These are phyloP conservation scores for Lolium perenne DNA, from an alignment of 176 grass and related monocot species.

Conservation along the genomic window DNA sequence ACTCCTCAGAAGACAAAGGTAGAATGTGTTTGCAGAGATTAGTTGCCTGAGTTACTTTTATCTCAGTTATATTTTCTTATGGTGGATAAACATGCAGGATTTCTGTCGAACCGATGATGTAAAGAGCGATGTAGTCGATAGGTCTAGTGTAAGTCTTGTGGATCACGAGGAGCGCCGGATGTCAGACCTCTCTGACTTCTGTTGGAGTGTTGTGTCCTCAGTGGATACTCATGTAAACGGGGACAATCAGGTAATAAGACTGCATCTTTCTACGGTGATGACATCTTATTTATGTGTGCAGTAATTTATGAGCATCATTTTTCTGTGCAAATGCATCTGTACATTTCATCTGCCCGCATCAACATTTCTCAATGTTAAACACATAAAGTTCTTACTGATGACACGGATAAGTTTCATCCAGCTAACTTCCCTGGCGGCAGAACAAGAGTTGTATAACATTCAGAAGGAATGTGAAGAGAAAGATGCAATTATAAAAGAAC, in stretches of 20 bases:
- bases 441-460: slow-evolving; percentile 87
- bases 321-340: not conserved
- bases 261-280: not conserved
- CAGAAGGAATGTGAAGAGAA: slow-evolving; percentile 91
- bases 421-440: slow-evolving; percentile 66
- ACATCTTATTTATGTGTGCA: not conserved
- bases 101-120: slow-evolving; percentile 32
- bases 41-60: not conserved
- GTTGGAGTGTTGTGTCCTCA: slow-evolving; percentile 88
- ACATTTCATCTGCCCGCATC: not conserved
- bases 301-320: not conserved
- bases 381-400: slow-evolving; percentile 18
- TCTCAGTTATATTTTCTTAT: slow-evolving; percentile 14
- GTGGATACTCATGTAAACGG: slow-evolving; percentile 67
- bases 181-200: slow-evolving; percentile 92
- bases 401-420: slow-evolving; percentile 47
- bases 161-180: slow-evolving; percentile 86
- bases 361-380: slow-evolving; percentile 29
- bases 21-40: not conserved
- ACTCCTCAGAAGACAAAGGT: slow-evolving; percentile 55
- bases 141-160: slow-evolving; percentile 38
- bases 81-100: slow-evolving; percentile 41
- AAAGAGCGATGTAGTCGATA: slow-evolving; percentile 40
- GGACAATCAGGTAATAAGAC: slow-evolving; percentile 62
- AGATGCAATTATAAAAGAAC: slow-evolving; percentile 79